Conservation (phyloP, 2,329 filamentous ascomycete genomes). For the Colletotrichum truncatum region DNA sequence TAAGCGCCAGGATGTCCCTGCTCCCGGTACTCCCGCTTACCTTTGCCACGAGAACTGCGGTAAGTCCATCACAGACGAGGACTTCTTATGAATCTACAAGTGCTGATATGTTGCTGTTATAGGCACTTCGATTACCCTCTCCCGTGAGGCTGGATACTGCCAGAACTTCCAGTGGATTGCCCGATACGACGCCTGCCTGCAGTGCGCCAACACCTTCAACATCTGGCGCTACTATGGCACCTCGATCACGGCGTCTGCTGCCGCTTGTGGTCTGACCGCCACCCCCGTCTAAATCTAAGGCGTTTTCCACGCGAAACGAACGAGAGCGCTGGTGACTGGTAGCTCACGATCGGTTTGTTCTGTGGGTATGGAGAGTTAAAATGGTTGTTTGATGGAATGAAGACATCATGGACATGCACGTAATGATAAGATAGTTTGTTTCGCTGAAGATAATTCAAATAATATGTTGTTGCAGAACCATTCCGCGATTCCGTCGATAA, state of each 20-base stretch:
- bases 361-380: too few species aligned
- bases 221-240: conserved; percentile 55
- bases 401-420: too few species aligned
- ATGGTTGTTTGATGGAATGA: too few species aligned
- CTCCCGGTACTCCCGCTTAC: conserved; percentile 41
- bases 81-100: background rate
- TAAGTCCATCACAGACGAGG: conserved; percentile 43
- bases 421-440: too few species aligned
- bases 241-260: conserved; percentile 46
- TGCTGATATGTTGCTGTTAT: background rate
- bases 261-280: conserved; percentile 41
- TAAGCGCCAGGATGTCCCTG: conserved; percentile 49
- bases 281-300: background rate
- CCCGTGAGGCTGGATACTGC: conserved; percentile 43
- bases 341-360: too few species aligned
- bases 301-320: too few species aligned
- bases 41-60: conserved; percentile 62
- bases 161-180: conserved; percentile 35
- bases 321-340: too few species aligned
- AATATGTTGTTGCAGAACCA: too few species aligned
- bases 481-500: too few species aligned
- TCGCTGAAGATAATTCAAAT: too few species aligned
- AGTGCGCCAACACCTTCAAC: conserved; percentile 51
- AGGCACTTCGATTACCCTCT: conserved; percentile 45
- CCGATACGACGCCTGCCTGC: conserved; percentile 48